Base-by-base conservation (phyloP, 2,329 filamentous ascomycete genomes). In the Orbilia brochopaga region DNA sequence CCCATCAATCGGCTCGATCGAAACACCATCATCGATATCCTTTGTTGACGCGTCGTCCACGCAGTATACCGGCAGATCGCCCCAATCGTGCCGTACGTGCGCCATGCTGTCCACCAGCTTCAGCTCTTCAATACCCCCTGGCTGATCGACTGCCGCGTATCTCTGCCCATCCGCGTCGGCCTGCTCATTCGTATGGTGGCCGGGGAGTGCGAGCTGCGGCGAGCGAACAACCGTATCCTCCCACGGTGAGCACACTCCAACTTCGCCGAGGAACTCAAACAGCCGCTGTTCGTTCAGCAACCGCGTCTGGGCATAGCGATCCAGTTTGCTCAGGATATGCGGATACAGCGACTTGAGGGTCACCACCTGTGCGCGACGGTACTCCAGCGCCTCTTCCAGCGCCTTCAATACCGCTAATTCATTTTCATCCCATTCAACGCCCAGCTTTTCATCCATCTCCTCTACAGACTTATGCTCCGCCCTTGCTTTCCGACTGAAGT, bases 21-120 rank as follows among this genome's bases (percentile, higher is more conserved):
- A 93, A 7, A 95, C 80, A 0, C 88, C 90, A 77, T 95, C 90
- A 75, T 95, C 90, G 66, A 94, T 89, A 75, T 93, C 87, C 27
- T 84, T 81, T 0, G 91, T 89, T 37, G 79, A 80, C 19, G 83
- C 82, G 27, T 85, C 83, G 76, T 95, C 90, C 69, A 95, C 90
- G 74, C 89, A 91, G 77, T 87, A 92, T 1, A 90, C 84, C 0
- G 83, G 84, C 21, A 85, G 77, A n/a, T 82, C 76, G 0, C 80
- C 80, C 84, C 86, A 89, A 58, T 87, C 83, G 67, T 82, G 83
- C 52, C 90, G 85, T 24, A 85, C 77, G 10, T 80, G 79, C 2
- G 77, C 76, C 81, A 86, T 81, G n/a, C 78, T 78, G 73, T 87
- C 85, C 21, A 77, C 75, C 46, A 84, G 79, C 23, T 17, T 59